A percentile compares a stretch with the other conserved stretches of the same genome.
phyloP scores from a whole-genome alignment of 805 yeast genomes.

The Kodamaea leandrae region DNA sequence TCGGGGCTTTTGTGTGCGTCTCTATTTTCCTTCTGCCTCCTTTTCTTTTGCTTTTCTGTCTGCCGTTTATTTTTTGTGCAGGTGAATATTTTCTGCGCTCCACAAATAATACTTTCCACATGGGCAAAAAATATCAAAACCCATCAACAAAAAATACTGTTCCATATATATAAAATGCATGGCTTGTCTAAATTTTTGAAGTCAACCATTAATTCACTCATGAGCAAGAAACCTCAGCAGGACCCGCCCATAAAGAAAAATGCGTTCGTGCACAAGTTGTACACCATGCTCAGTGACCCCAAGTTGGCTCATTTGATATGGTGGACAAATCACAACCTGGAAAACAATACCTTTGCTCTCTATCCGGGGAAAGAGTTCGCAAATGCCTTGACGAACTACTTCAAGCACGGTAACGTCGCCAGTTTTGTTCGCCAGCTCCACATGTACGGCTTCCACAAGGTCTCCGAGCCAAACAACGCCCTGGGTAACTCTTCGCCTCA shows the following conservation, averaged over 20 bases:
- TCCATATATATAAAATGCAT: constrained; percentile 5
- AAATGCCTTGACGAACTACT: constrained; percentile 61
- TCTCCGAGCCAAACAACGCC: constrained; percentile 41
- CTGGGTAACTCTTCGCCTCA: constrained; percentile 4
- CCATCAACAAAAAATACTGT: constrained; percentile 1
- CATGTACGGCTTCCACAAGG: constrained; percentile 95
- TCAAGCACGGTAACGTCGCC: constrained; percentile 92
- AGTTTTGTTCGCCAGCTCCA: constrained; percentile 91
- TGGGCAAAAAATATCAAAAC: background rate
- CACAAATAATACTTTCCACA: constrained; percentile 1
- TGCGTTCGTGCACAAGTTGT: constrained; percentile 56
- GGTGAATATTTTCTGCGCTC: constrained; percentile 2
- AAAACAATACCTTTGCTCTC: constrained; percentile 57
- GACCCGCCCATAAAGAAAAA: constrained; percentile 39
- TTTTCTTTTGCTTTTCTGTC: constrained; percentile 1
- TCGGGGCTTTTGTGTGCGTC: background rate
- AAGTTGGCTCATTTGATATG: constrained; percentile 36
- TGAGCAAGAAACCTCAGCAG: constrained; percentile 23
- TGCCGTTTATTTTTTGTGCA: constrained; percentile 2
- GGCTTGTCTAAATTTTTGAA: background rate
- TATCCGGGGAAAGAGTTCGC: constrained; percentile 65
- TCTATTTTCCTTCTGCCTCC: background rate
- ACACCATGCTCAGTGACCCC: constrained; percentile 38
- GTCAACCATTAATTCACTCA: constrained; percentile 5
- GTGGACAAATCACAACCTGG: constrained; percentile 45